A percentile compares a stretch with the other conserved stretches of the same genome.
Conservation (phyloP, 495 filamentous ascomycete genomes). For the Aspergillus mulundensis region DNA sequence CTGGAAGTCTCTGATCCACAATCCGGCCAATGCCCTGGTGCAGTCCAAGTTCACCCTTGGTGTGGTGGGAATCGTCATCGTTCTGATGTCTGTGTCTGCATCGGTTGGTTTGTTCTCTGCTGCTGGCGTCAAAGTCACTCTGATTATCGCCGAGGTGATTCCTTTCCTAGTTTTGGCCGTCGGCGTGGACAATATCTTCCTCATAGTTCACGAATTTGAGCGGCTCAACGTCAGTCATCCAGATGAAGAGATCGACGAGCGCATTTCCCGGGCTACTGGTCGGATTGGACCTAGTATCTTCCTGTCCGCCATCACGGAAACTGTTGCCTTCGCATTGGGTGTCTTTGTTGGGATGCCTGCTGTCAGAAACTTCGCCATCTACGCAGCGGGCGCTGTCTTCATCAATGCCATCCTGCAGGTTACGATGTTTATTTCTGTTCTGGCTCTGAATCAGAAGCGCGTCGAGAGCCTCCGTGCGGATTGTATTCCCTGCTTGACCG, state of each 20-base stretch:
- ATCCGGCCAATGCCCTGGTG: slow-evolving; percentile 78
- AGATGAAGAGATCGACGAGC: slow-evolving; percentile 76
- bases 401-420: slow-evolving; percentile 94
- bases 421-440: slow-evolving; percentile 91
- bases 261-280: slow-evolving; percentile 79
- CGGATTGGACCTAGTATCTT: slow-evolving; percentile 95
- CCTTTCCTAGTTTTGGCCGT: slow-evolving; percentile 95
- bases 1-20: slow-evolving; percentile 66
- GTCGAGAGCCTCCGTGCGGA: slow-evolving; percentile 86
- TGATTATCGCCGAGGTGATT: slow-evolving; percentile 98
- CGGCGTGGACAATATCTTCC: slow-evolving; percentile 97
- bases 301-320: slow-evolving; percentile 91
- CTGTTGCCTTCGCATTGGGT: slow-evolving; percentile 87
- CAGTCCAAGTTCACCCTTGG: slow-evolving; percentile 95
- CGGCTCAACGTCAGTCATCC: slow-evolving; percentile 85
- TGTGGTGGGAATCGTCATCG: slow-evolving; percentile 86
- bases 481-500: slow-evolving; percentile 82
- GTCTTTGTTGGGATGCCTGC: slow-evolving; percentile 95
- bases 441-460: slow-evolving; percentile 83
- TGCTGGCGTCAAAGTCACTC: slow-evolving; percentile 81
- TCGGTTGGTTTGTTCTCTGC: slow-evolving; percentile 92
- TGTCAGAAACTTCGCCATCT: slow-evolving; percentile 92
- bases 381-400: slow-evolving; percentile 92
- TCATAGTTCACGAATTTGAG: slow-evolving; percentile 98
- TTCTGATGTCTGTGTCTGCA: slow-evolving; percentile 93